Evolutionary conservation across 768 basidiomycete genomes (phyloP).

Genomic region (Hypsizygus marmoreus): DNA sequence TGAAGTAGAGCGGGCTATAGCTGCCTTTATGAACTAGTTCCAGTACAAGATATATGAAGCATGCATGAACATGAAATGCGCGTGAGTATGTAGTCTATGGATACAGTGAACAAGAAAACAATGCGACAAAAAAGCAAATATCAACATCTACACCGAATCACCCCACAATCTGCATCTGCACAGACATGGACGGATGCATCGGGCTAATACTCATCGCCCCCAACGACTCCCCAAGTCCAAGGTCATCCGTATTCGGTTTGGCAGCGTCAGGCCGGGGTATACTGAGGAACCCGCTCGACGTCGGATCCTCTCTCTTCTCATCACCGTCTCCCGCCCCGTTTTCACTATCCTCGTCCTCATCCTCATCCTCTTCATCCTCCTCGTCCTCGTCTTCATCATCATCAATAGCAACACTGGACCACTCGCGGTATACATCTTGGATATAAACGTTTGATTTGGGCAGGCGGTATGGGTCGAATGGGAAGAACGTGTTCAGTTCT

Average conservation of each 20-base stretch:
- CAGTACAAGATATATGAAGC: not conserved
- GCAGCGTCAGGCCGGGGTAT: constrained; percentile 15
- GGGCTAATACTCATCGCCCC: constrained; percentile 89
- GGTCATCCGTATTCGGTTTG: constrained; percentile 44
- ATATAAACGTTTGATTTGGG: constrained; percentile 78
- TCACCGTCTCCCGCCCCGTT: constrained; percentile 34
- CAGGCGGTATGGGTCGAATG: constrained; percentile 96
- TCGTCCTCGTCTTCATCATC: constrained; percentile 72
- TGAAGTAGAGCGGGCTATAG: too few species aligned
- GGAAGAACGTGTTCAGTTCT: constrained; percentile 94
- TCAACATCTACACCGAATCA: constrained; percentile 11
- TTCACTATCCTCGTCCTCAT: constrained; percentile 55
- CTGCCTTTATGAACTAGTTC: too few species aligned
- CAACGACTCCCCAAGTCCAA: constrained; percentile 65
- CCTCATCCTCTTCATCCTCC: constrained; percentile 72
- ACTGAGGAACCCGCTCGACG: constrained; percentile 15
- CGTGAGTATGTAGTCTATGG: not conserved
- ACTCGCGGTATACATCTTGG: constrained; percentile 85
- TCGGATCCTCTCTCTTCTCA: constrained; percentile 11
- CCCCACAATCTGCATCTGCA: constrained; percentile 15
- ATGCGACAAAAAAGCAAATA: constrained; percentile 3
- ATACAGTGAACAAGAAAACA: constrained; percentile 8
- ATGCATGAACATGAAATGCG: not conserved
- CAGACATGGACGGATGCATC: constrained; percentile 20
- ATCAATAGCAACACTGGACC: constrained; percentile 80